Evolutionary conservation across 2,329 filamentous ascomycete genomes (phyloP).

Genomic region (Fusarium hainanense): DNA sequence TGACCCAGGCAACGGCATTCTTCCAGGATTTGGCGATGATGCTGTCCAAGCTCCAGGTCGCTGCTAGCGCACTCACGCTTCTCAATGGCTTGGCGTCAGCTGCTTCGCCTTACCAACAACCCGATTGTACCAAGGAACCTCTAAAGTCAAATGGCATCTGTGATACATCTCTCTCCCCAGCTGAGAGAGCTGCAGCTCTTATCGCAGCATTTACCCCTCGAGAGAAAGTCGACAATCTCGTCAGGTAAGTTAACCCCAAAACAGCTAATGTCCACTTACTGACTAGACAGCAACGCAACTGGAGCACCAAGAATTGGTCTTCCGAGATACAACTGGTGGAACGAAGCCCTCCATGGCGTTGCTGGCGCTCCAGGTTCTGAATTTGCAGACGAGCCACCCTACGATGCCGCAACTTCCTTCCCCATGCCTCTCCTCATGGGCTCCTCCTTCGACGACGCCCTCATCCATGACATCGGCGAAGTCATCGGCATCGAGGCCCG

Average conservation of each 20-base stretch:
- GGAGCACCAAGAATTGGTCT: conserved; percentile 7
- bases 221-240: conserved; percentile 3
- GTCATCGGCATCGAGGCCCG: conserved; percentile 1
- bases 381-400: neutral
- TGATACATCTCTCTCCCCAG: neutral
- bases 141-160: conserved; percentile 11
- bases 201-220: neutral
- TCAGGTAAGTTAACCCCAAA: neutral
- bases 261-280: rapidly evolving
- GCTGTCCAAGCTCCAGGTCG: neutral
- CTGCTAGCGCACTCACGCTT: neutral
- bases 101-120: neutral
- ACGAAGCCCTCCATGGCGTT: conserved; percentile 4
- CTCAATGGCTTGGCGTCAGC: neutral
- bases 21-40: neutral
- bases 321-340: conserved; percentile 19
- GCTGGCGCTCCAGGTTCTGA: neutral
- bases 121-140: neutral
- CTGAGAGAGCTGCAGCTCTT: neutral
- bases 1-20: rapidly evolving
- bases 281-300: neutral
- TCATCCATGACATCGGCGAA: neutral
- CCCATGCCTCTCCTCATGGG: conserved; percentile 12
- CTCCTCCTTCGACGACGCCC: neutral
- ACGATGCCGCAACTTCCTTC: neutral